Base-by-base conservation (phyloP, 2,329 filamentous ascomycete genomes). In the Thielaviopsis musarum region DNA sequence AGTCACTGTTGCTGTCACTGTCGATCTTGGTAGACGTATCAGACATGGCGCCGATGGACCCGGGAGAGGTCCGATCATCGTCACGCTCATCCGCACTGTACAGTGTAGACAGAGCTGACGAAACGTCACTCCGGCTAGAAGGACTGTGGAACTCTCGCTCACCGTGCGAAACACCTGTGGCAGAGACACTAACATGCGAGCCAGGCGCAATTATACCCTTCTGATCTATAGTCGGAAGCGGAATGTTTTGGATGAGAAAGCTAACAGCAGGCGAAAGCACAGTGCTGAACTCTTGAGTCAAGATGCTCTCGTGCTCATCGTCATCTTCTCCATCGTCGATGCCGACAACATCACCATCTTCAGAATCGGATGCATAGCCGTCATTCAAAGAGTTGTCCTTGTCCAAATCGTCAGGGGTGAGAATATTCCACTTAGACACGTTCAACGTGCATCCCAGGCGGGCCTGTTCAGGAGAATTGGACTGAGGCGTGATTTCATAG, bases 101-200 rank as follows among this genome's bases (percentile, higher is more conserved):
- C 5, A 82, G 66, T 0, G 79, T 82, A 3, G 79, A 82, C 5
- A 82, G 69, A 2, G 77, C 74, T 48, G 77, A 80, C 0, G 77
- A 80, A 15, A 72, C 68, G 9, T 76, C 71, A 62, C 75, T 79
- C 3, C 72, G 52, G 24, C 38, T 24, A n/a, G 59, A 61, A n/a
- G 56, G 54, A n/a, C 54, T 57, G 19, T 34, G 49, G 15, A 51
- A 21, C 21, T 59, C 57, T n/a, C 5, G 24, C 17, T 53, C 48
- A 6, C 30, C 17, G 12, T 54, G 48, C 6, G 49, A 21, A 19
- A 49, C 45, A 13, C 45, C 45, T 6, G 45, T 49, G n/a, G 45
- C 45, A 19, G 45, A 49, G 7, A 49, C 45, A 49, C 45, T 49
- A 21, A 49, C 45, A 21, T 49, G 45, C 7, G 45, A 49, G 10